These are phyloP conservation scores for Polygonum maritimum DNA, from an alignment of 148 eudicot species.

Conservation along the genomic window DNA sequence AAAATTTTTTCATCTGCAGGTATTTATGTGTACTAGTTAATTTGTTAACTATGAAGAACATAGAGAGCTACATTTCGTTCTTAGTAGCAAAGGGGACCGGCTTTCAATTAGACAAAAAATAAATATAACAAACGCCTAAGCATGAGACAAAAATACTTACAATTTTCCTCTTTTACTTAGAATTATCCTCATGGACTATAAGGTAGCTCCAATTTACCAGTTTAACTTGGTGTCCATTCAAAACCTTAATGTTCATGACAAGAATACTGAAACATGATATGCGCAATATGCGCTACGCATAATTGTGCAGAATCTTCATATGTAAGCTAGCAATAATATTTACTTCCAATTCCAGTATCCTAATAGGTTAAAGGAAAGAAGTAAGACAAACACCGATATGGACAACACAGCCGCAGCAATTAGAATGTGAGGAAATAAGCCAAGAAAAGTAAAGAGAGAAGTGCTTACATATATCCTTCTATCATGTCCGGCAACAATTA, in stretches of 20 bases:
- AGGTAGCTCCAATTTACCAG: neutral
- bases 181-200: neutral
- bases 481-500: conserved; percentile 79
- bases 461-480: conserved; percentile 71
- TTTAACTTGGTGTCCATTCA: neutral
- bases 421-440: neutral
- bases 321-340: neutral
- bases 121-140: neutral
- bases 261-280: neutral
- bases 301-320: neutral
- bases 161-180: neutral
- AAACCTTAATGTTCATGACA: neutral
- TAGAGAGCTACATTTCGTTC: neutral
- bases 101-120: neutral
- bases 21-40: neutral
- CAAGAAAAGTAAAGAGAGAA: neutral
- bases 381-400: neutral
- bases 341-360: neutral
- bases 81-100: neutral
- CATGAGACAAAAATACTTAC: neutral
- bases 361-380: neutral
- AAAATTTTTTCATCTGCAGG: neutral
- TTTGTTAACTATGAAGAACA: no score
- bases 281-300: neutral
- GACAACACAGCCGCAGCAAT: neutral